phyloP scores from a whole-genome alignment of 352 stramenopile genomes.

The Phytophthora melonis region DNA sequence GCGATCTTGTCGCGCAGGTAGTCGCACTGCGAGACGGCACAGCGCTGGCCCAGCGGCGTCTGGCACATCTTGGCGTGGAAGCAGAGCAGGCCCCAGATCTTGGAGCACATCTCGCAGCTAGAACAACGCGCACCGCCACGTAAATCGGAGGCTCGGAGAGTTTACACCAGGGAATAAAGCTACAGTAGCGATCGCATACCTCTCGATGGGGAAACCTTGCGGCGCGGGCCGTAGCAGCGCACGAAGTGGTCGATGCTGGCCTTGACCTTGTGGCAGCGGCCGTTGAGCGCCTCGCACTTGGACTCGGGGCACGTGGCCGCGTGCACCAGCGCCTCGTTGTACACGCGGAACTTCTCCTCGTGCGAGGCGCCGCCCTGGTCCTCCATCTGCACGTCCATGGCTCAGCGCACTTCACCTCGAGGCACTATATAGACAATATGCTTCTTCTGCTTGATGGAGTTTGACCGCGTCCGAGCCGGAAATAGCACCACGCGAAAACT shows the following conservation, averaged over 20 bases:
- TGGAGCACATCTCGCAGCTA: slow-evolving; percentile 84
- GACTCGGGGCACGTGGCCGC: slow-evolving; percentile 63
- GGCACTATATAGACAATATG: background rate
- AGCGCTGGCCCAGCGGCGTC: slow-evolving; percentile 63
- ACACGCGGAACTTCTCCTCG: slow-evolving; percentile 88
- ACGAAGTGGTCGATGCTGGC: slow-evolving; percentile 91
- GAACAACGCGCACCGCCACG: background rate
- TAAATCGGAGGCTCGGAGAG: background rate
- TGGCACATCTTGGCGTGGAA: slow-evolving; percentile 84
- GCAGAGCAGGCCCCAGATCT: slow-evolving; percentile 89
- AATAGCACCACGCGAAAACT: background rate
- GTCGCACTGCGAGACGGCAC: slow-evolving; percentile 87
- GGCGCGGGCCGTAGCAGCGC: slow-evolving; percentile 82
- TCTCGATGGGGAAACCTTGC: slow-evolving; percentile 82
- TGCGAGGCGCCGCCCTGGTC: slow-evolving; percentile 47
- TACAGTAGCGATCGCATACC: slow-evolving; percentile 40
- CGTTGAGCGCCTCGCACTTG: slow-evolving; percentile 67
- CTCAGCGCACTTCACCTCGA: too few relatives aligned
- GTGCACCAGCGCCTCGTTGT: slow-evolving; percentile 86
- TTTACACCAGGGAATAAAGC: background rate
- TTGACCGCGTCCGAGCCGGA: background rate
- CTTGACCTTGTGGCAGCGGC: slow-evolving; percentile 89
- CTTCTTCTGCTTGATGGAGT: background rate
- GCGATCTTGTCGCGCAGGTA: slow-evolving; percentile 89
- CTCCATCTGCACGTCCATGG: slow-evolving; percentile 64